Evolutionary conservation across 176 grass and related monocot species (phyloP), one percentile per base, ranked within the genome.

Genomic region (Ananas comosus): DNA sequence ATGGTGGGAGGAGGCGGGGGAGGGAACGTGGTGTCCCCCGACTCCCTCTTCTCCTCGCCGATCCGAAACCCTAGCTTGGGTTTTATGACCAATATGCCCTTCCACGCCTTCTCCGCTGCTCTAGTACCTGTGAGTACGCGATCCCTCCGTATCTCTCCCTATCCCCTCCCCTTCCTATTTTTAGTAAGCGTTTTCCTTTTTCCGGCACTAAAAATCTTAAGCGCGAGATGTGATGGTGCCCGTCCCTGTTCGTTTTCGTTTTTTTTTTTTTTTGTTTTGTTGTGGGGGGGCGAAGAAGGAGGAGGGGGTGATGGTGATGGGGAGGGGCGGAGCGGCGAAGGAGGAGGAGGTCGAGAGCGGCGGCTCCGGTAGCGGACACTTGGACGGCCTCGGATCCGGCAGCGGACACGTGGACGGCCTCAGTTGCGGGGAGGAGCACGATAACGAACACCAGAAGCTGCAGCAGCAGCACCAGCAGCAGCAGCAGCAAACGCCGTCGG

Each of bases 341-440:
- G 94, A 97, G 70, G 94, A 97, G 33, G 89, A 90, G 53, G 81
- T 96, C 83, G 80, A 88, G 80, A 90, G 87, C 61, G 87, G 87
- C 64, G 85, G 85, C 65, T 99, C 94, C 11, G 89, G 90, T 13
- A 99, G 87, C 73, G 90, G 56, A 12, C 87, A 90, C 72, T 67
- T 93, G 1, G 94, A 99, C 73, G 87, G 89, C 14, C 73, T 97
- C 4, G 85, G 85, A 58, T 99, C 94, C 6, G 89, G 90, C 13
- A 99, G 87, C 70, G 90, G 56, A 12, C 87, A 90, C 72, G 71
- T 93, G 1, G 94, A 99, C 73, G 87, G 89, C 14, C 73, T 97
- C 0, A 80, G 90, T 78, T 93, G 88, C 71, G 84, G 79, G 14
- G 93, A 92, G 70, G 90, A 93, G 17, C 86, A 93, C 65, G 89